Percentiles rank a stretch among this genome's conserved stretches.
These are phyloP conservation scores for Schizophyllum amplum DNA, from an alignment of 1,284 basidiomycete genomes.

Conservation along the genomic window DNA sequence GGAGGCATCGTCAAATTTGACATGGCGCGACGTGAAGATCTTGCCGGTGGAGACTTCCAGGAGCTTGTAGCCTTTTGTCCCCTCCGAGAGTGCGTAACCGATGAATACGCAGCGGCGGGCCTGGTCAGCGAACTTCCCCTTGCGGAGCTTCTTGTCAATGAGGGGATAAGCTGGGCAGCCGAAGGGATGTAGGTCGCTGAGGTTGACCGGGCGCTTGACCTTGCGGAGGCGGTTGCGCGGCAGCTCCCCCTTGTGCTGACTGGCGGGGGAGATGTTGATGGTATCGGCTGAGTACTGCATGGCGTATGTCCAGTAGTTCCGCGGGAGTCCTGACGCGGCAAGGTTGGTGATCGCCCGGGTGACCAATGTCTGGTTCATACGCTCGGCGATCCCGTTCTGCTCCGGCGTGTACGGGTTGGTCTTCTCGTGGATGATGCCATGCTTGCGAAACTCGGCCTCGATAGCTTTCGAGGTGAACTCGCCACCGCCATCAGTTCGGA, in stretches of 20 bases:
- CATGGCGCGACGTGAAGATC: slow-evolving; percentile 13
- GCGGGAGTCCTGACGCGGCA: slow-evolving; percentile 14
- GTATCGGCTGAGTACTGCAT: slow-evolving; percentile 14
- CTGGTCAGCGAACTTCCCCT: slow-evolving; percentile 5
- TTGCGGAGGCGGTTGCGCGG: neutral
- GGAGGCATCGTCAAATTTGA: slow-evolving; percentile 17
- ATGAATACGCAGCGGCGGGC: neutral
- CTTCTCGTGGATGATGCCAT: slow-evolving; percentile 18
- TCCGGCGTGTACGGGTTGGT: slow-evolving; percentile 22
- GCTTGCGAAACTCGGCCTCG: slow-evolving; percentile 14
- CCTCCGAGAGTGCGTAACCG: slow-evolving; percentile 1
- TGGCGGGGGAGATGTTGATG: slow-evolving; percentile 10
- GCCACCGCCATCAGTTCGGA: slow-evolving; percentile 23
- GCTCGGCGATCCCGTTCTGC: slow-evolving; percentile 23
- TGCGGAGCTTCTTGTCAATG: slow-evolving; percentile 3
- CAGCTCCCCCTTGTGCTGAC: slow-evolving; percentile 8
- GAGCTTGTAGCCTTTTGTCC: slow-evolving; percentile 10
- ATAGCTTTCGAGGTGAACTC: slow-evolving; percentile 21
- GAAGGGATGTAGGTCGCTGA: slow-evolving; percentile 2
- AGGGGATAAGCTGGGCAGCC: slow-evolving; percentile 7
- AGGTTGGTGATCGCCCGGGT: slow-evolving; percentile 18
- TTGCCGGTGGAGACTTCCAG: slow-evolving; percentile 10
- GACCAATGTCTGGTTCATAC: slow-evolving; percentile 22
- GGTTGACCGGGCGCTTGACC: slow-evolving; percentile 5
- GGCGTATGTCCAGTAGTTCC: slow-evolving; percentile 19